Evolutionary conservation across 2,329 filamentous ascomycete genomes (phyloP).

Genomic region (Penicillium digitatum): DNA sequence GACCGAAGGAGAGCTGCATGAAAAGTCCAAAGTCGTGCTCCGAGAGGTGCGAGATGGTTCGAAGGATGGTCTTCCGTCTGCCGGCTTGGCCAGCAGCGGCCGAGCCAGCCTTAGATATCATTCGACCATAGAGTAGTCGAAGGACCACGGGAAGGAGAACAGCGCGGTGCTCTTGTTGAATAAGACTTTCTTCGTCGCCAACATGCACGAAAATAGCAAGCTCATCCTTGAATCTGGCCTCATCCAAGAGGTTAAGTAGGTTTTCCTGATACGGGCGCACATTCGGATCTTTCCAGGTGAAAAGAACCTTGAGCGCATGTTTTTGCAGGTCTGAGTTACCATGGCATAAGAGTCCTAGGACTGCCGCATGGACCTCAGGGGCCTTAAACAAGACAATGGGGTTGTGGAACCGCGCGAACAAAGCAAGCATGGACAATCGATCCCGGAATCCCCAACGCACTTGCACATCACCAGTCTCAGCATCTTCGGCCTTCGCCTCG

Average conservation of each 20-base stretch:
- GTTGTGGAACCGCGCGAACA: conserved; percentile 84
- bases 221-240: conserved; percentile 87
- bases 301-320: conserved; percentile 73
- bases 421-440: conserved; percentile 72
- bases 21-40: conserved; percentile 74
- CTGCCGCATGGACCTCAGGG: conserved; percentile 68
- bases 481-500: conserved; percentile 13
- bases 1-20: conserved; percentile 73
- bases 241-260: conserved; percentile 80
- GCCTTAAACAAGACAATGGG: conserved; percentile 77
- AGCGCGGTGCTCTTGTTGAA: conserved; percentile 67
- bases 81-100: conserved; percentile 68
- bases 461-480: conserved; percentile 19
- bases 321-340: conserved; percentile 89
- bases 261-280: conserved; percentile 79
- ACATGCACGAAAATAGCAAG: conserved; percentile 82
- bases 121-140: conserved; percentile 80
- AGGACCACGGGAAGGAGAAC: conserved; percentile 82
- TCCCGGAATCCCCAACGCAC: conserved; percentile 55
- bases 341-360: conserved; percentile 74
- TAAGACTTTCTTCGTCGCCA: conserved; percentile 59
- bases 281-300: conserved; percentile 80
- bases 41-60: conserved; percentile 73
- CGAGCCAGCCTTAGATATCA: conserved; percentile 72
- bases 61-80: conserved; percentile 68